Conservation (phyloP, 805 yeast species). For the Lipomyces chichibuensis region DNA sequence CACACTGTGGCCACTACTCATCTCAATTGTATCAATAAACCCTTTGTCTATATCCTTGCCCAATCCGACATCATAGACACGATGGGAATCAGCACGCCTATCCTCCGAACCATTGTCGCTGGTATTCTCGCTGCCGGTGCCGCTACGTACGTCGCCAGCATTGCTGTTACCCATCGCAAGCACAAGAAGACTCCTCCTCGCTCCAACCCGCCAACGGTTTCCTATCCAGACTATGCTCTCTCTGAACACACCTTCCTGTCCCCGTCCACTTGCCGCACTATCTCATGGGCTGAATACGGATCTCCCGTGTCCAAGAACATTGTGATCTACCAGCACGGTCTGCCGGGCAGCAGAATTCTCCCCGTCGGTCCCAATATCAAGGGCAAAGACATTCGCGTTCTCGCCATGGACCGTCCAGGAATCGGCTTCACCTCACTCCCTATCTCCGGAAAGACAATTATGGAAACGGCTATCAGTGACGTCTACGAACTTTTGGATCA, state of each 20-base stretch:
- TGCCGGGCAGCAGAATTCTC: conserved; percentile 33
- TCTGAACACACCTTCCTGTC: conserved; percentile 35
- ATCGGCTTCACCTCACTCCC: conserved; percentile 34
- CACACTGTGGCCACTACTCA: too few species aligned
- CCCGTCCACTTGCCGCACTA: conserved; percentile 32
- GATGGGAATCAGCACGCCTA: conserved; percentile 2
- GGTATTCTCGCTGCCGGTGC: conserved; percentile 20
- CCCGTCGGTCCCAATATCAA: conserved; percentile 33
- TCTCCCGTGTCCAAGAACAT: conserved; percentile 29
- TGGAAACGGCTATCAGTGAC: conserved; percentile 34
- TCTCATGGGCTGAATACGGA: conserved; percentile 36
- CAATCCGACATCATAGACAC: background rate
- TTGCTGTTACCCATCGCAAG: conserved; percentile 14
- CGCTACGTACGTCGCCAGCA: conserved; percentile 5
- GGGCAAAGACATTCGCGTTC: conserved; percentile 35
- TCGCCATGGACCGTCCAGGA: conserved; percentile 35
- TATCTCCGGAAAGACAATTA: conserved; percentile 25
- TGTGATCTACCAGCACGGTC: conserved; percentile 34
- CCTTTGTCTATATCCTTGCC: too few species aligned
- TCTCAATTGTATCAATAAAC: too few species aligned
- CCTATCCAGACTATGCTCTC: conserved; percentile 33
- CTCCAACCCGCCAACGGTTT: conserved; percentile 31
- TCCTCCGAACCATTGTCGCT: conserved; percentile 8
- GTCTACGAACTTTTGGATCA: conserved; percentile 34
- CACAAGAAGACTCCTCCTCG: conserved; percentile 29